phyloP scores from a whole-genome alignment of 2,329 filamentous ascomycete species.

The Amauroascus niger region DNA sequence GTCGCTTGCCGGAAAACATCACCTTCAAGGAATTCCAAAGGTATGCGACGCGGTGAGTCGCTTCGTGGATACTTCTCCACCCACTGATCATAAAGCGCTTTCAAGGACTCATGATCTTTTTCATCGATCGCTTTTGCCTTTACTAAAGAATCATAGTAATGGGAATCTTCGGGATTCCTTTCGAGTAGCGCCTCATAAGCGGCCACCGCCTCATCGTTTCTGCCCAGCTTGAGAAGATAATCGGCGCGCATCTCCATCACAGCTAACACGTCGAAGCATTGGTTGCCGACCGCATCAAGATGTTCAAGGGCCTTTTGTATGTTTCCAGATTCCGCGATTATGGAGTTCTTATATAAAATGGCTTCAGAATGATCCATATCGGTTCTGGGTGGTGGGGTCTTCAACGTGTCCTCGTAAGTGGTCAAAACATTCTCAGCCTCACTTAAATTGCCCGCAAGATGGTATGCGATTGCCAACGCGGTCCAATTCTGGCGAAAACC shows the following conservation, averaged over 20 bases:
- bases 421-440: slow-evolving; percentile 86
- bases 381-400: slow-evolving; percentile 61
- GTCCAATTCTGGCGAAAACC: slow-evolving; percentile 90
- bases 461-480: slow-evolving; percentile 85
- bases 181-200: slow-evolving; percentile 74
- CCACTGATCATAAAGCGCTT: slow-evolving; percentile 72
- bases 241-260: slow-evolving; percentile 77
- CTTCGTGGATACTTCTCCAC: slow-evolving; percentile 70
- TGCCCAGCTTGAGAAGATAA: slow-evolving; percentile 68
- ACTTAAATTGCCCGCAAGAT: slow-evolving; percentile 72
- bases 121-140: slow-evolving; percentile 55
- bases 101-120: slow-evolving; percentile 53
- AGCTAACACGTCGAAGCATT: slow-evolving; percentile 71
- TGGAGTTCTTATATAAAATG: slow-evolving; percentile 83
- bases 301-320: slow-evolving; percentile 75
- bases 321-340: slow-evolving; percentile 86
- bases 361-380: slow-evolving; percentile 94
- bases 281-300: slow-evolving; percentile 65
- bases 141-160: slow-evolving; percentile 73
- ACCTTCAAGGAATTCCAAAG: slow-evolving; percentile 77
- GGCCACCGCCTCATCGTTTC: slow-evolving; percentile 67
- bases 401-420: slow-evolving; percentile 88
- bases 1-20: slow-evolving; percentile 71
- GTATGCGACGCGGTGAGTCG: slow-evolving; percentile 76
- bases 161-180: slow-evolving; percentile 76